Base-by-base conservation (phyloP, 805 yeast genomes). In the Kuraishia floccosa region DNA sequence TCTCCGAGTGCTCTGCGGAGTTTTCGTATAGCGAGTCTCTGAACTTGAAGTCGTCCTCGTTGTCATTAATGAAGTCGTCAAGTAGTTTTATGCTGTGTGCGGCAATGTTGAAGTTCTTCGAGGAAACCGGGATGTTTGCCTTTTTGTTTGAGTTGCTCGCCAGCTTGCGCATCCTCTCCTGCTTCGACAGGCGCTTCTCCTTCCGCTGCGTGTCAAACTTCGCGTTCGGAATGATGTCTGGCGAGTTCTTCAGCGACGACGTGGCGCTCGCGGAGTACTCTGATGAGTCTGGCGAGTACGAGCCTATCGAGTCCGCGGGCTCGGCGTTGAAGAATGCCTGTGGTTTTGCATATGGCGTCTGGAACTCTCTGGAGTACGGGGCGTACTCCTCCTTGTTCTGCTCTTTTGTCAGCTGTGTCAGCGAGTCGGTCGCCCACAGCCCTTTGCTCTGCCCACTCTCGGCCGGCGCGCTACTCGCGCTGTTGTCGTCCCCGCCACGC, bases 101-200 rank as follows among this genome's bases (percentile, higher is more conserved):
- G 18, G 63, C 57, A 18, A 63, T 54, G 37, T 64, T 62, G 17
- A 58, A 48, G n/a, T 54, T 55, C 14, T 59, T 62, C 33, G 46
- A 51, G 8, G 62, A 52, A n/a, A 57, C 50, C 20, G 69, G 68
- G 3, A 60, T 49, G 17, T 44, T 44, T 3, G 49, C 50, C 16
- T 28, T 42, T 9, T 35, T 35, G 6, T 37, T 39, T 21, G 49
- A 49, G 17, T 29, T 41, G 11, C 35, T 35, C 7, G 35, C 38
- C 22, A 35, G 41, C 39, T 13, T 34, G 52, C 48, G 54, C 53
- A 2, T 50, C 54, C 32, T 44, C 45, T 31, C 49, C 47, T 6
- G 46, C 39, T 30, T 44, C 46, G 2, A 30, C 38, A 18, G 46
- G 33, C 14, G 39, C 52, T 33, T 44, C 49, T 13, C 40, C 46